Evolutionary conservation across 2,329 filamentous ascomycete species (phyloP).

Genomic region (Hymenoscyphus salicellus): DNA sequence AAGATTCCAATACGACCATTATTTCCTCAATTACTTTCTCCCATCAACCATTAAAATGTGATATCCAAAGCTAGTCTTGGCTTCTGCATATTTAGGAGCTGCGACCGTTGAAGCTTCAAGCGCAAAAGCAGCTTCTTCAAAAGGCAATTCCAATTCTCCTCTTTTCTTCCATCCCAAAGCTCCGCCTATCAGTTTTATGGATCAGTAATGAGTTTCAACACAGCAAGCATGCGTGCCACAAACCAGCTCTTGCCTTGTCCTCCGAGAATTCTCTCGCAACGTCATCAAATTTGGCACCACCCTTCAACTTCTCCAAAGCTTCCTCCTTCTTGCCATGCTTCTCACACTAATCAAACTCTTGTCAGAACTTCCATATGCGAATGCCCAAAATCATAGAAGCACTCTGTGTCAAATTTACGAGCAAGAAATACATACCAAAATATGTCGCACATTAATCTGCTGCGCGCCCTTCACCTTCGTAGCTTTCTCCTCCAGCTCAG

Average conservation of each 20-base stretch:
- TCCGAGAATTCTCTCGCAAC: slow-evolving; percentile 71
- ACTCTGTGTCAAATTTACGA: neutral
- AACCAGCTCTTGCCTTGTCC: slow-evolving; percentile 70
- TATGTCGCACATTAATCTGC: slow-evolving; percentile 71
- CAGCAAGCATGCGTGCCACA: neutral
- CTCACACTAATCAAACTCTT: slow-evolving; percentile 55
- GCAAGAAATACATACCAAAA: slow-evolving; percentile 38
- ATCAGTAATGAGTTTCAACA: neutral
- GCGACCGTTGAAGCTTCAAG: slow-evolving; percentile 63
- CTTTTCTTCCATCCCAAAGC: slow-evolving; percentile 70
- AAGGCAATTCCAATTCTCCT: slow-evolving; percentile 63
- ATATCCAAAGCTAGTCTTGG: slow-evolving; percentile 73
- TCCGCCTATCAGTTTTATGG: slow-evolving; percentile 52
- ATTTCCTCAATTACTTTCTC: slow-evolving; percentile 30
- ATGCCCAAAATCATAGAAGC: neutral
- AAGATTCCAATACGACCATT: neutral
- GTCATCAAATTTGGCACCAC: slow-evolving; percentile 69
- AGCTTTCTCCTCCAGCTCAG: slow-evolving; percentile 38
- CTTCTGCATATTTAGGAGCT: slow-evolving; percentile 65
- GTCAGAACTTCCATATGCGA: slow-evolving; percentile 15
- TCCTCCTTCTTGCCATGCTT: slow-evolving; percentile 78
- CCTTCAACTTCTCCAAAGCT: slow-evolving; percentile 64
- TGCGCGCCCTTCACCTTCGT: slow-evolving; percentile 59
- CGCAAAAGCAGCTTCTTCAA: slow-evolving; percentile 70
- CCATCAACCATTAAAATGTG: slow-evolving; percentile 72